Conservation (phyloP, 257 asterid genomes). For the Echites panduratus region DNA sequence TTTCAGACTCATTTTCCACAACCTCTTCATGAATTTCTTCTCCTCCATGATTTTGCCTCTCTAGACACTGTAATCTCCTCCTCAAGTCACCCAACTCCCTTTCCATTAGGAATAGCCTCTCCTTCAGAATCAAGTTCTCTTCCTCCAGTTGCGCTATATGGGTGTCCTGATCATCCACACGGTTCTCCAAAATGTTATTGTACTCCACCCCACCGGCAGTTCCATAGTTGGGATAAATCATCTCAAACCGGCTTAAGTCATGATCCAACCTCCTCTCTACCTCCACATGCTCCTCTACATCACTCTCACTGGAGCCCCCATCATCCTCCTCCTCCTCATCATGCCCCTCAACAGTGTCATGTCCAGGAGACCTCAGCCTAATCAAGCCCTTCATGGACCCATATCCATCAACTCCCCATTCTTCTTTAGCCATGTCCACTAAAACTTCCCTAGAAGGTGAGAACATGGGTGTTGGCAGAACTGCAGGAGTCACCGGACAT, state of each 20-base stretch:
- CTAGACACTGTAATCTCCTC: constrained; percentile 62
- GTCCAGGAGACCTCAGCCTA: constrained; percentile 70
- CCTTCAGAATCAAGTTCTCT: constrained; percentile 69
- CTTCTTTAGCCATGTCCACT: constrained; percentile 82
- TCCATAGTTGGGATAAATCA: constrained; percentile 53
- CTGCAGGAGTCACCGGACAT: constrained; percentile 68
- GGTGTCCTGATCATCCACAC: constrained; percentile 76
- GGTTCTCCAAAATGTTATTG: constrained; percentile 58
- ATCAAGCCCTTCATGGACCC: constrained; percentile 86
- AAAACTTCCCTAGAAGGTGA: constrained; percentile 78
- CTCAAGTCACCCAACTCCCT: constrained; percentile 64
- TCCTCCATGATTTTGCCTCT: constrained; percentile 38
- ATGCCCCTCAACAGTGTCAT: constrained; percentile 40
- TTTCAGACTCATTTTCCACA: constrained; percentile 57
- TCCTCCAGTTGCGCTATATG: constrained; percentile 79
- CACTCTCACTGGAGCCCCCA: constrained; percentile 77
- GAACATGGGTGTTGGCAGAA: constrained; percentile 69
- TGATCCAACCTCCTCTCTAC: constrained; percentile 81
- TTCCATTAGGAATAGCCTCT: constrained; percentile 73
- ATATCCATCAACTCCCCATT: constrained; percentile 90
- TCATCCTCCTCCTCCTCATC: constrained; percentile 67
- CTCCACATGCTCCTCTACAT: constrained; percentile 79
- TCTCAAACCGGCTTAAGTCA: constrained; percentile 76
- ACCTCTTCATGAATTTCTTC: constrained; percentile 50
- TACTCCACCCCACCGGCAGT: constrained; percentile 39